A percentile compares a stretch with the other conserved stretches of the same genome.
These are phyloP conservation scores for Aegilops speltoides DNA, from an alignment of 176 grass and related monocot species.

Conservation along the genomic window DNA sequence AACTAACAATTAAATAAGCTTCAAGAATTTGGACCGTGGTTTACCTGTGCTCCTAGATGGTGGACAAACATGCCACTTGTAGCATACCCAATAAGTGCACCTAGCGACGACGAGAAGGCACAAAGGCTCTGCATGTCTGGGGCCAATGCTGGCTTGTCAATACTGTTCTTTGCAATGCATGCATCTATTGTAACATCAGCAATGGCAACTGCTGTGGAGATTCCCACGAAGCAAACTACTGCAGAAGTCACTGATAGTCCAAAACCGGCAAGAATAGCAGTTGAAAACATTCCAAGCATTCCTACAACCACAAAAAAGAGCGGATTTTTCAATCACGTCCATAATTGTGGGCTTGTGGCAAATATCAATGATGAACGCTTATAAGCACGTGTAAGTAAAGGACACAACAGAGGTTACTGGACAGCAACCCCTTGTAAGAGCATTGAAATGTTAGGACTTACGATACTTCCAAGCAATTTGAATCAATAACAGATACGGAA, in stretches of 20 bases:
- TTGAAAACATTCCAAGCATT: constrained; percentile 48
- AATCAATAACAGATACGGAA: neutral
- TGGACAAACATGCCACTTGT: constrained; percentile 80
- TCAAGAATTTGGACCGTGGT: neutral
- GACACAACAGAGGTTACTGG: neutral
- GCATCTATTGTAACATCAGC: constrained; percentile 89
- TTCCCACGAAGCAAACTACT: constrained; percentile 65
- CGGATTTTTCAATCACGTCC: neutral
- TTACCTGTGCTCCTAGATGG: constrained; percentile 73
- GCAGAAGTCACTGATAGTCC: constrained; percentile 58
- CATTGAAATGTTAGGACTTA: neutral
- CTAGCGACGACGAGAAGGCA: constrained; percentile 67
- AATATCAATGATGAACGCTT: neutral
- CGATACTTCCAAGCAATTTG: neutral
- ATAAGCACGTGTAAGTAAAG: neutral
- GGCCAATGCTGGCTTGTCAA: constrained; percentile 71
- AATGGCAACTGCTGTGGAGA: constrained; percentile 72
- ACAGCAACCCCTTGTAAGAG: neutral
- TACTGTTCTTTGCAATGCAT: constrained; percentile 91
- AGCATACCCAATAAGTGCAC: constrained; percentile 74
- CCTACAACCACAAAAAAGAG: constrained; percentile 43
- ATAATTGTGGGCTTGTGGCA: neutral
- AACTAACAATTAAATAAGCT: constrained; percentile 6
- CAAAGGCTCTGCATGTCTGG: constrained; percentile 94
- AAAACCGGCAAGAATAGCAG: constrained; percentile 40